Conservation (phyloP, 2,329 filamentous ascomycete species). For the Fusarium nelsonii region DNA sequence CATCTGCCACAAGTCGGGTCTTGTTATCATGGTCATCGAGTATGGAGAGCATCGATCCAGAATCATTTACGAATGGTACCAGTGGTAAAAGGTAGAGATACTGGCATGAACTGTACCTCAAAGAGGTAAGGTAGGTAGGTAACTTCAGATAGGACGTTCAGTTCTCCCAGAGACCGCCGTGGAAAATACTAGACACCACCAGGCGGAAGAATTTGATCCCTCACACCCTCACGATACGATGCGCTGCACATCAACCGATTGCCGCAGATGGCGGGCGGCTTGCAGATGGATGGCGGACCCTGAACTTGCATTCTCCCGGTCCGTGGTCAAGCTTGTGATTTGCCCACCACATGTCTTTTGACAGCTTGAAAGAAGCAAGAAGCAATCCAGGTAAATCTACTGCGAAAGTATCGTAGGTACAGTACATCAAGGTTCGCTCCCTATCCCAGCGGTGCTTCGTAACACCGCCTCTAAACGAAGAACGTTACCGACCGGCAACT, state of each 20-base stretch:
- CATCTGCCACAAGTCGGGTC: neutral
- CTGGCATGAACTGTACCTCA: neutral
- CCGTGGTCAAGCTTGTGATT: constrained; percentile 24
- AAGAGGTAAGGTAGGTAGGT: too few relatives aligned
- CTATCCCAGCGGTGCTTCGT: constrained; percentile 22
- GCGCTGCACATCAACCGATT: constrained; percentile 17
- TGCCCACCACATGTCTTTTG: constrained; percentile 4
- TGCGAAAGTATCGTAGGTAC: neutral
- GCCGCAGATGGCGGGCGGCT: constrained; percentile 37
- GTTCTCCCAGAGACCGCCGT: neutral
- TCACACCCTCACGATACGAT: constrained; percentile 28
- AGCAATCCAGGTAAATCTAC: neutral
- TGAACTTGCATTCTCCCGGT: constrained; percentile 29
- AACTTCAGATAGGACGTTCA: neutral
- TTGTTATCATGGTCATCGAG: neutral
- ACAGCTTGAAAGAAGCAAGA: constrained; percentile 2
- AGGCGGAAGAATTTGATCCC: constrained; percentile 3
- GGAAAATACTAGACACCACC: constrained; percentile 2
- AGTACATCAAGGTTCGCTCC: constrained; percentile 14
- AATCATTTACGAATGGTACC: neutral
- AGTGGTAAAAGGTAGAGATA: neutral
- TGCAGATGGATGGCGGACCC: constrained; percentile 36
- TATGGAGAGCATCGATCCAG: neutral
- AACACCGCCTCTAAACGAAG: constrained; percentile 32
- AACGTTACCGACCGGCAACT: constrained; percentile 4